Percentiles rank a stretch among this genome's conserved stretches.
Evolutionary conservation across 208 protist species (phyloP).

Genomic region (Acanthamoeba castellanii): DNA sequence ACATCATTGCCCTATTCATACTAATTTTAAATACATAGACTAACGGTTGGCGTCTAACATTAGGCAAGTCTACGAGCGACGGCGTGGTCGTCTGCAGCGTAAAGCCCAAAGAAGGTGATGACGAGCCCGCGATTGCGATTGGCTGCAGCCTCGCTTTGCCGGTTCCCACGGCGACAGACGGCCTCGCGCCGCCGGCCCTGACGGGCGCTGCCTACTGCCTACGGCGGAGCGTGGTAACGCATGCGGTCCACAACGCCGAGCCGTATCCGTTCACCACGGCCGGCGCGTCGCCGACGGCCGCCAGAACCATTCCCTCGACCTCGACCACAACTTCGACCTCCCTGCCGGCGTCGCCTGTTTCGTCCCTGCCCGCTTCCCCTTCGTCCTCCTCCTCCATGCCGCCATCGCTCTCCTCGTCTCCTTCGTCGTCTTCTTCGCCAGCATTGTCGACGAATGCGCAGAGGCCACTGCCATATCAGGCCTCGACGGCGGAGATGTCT

Average conservation of each 20-base stretch:
- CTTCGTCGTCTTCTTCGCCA: not conserved
- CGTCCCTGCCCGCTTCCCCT: not conserved
- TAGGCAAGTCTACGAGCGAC: not conserved
- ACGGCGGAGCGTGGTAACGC: not conserved
- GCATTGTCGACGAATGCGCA: not conserved
- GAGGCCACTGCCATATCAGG: not conserved
- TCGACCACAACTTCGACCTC: not conserved
- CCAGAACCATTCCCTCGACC: not conserved
- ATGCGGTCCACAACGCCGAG: not conserved
- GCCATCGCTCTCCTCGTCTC: not conserved
- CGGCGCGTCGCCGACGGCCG: too few species aligned
- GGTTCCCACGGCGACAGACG: not conserved
- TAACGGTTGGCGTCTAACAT: not conserved
- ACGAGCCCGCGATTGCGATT: not conserved
- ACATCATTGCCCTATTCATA: not conserved
- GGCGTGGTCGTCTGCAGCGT: not conserved
- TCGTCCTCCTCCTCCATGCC: not conserved
- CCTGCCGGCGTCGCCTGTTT: not conserved
- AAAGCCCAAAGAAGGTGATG: not conserved
- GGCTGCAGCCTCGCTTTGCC: conserved; percentile 26
- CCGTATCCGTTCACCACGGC: not conserved
- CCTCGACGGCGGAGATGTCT: not conserved
- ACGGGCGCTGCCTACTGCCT: not conserved
- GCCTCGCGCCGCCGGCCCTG: not conserved
- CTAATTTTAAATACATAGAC: not conserved